A percentile compares a stretch with the other conserved stretches of the same genome.
phyloP scores from a whole-genome alignment of 352 stramenopile species.

The Pythium chondricola region DNA sequence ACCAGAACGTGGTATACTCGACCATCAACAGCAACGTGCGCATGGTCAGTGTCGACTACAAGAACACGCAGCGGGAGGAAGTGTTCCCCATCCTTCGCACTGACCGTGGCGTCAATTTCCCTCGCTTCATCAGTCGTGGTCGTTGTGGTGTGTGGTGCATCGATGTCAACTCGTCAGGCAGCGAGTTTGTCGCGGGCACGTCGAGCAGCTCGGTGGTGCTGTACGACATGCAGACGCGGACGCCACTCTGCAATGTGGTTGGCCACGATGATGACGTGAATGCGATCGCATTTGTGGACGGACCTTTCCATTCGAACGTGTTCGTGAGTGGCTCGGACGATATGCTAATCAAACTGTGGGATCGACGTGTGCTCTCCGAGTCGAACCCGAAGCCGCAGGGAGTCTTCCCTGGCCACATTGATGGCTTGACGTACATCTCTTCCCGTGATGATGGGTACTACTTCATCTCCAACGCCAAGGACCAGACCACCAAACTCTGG shows the following conservation, averaged over 20 bases:
- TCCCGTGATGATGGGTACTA: conserved; percentile 84
- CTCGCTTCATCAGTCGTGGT: conserved; percentile 18
- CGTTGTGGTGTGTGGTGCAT: conserved; percentile 78
- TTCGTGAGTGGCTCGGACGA: conserved; percentile 85
- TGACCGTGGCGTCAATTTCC: background rate
- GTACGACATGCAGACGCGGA: conserved; percentile 75
- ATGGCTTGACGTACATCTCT: conserved; percentile 76
- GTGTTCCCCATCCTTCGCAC: conserved; percentile 54
- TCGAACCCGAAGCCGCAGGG: conserved; percentile 67
- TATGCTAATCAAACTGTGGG: conserved; percentile 80
- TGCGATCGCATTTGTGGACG: conserved; percentile 79
- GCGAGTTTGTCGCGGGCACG: conserved; percentile 78
- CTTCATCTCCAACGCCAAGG: conserved; percentile 85
- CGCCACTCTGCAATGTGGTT: conserved; percentile 56
- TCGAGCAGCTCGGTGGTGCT: conserved; percentile 68
- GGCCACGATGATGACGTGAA: conserved; percentile 80
- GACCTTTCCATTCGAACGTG: conserved; percentile 73
- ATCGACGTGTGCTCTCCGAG: conserved; percentile 71
- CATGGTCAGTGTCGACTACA: conserved; percentile 65
- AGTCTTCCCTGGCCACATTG: conserved; percentile 78
- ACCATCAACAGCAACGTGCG: conserved; percentile 79
- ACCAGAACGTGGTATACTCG: conserved; percentile 68
- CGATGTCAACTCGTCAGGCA: conserved; percentile 67
- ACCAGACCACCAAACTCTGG: conserved; percentile 82
- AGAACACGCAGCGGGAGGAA: conserved; percentile 39